A percentile compares a stretch with the other conserved stretches of the same genome.
Evolutionary conservation across 1,139 yeast genomes (phyloP).

Genomic region (Starmera stellimalicola): DNA sequence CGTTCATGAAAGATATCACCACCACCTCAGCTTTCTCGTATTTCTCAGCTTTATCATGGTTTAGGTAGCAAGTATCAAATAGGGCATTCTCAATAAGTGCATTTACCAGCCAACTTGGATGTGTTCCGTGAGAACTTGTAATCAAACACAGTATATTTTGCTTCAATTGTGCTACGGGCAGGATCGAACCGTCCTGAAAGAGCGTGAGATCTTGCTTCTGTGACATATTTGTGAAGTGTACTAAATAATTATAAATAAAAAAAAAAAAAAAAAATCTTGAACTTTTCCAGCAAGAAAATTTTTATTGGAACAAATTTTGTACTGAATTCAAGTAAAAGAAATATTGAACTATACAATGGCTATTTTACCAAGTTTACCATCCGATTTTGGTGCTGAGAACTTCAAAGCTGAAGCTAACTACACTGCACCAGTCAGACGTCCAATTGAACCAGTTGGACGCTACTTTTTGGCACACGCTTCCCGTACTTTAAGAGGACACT

Average conservation of each 20-base stretch:
- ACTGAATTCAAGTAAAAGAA: background rate
- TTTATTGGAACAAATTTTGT: background rate
- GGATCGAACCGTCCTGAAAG: conserved; percentile 43
- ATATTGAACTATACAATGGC: conserved; percentile 15
- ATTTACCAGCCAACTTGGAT: conserved; percentile 57
- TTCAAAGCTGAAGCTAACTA: conserved; percentile 44
- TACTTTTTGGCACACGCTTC: conserved; percentile 94
- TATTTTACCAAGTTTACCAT: conserved; percentile 25
- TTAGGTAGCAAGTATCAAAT: conserved; percentile 17
- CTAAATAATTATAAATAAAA: background rate
- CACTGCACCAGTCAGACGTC: conserved; percentile 69
- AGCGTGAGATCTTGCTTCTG: conserved; percentile 55
- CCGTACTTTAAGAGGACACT: conserved; percentile 91
- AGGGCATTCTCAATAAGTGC: conserved; percentile 25
- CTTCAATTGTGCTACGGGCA: conserved; percentile 24
- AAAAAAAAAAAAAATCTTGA: conserved; percentile 1
- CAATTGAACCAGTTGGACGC: conserved; percentile 95
- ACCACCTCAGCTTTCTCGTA: conserved; percentile 22
- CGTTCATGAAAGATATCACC: conserved; percentile 35
- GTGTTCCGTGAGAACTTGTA: conserved; percentile 51
- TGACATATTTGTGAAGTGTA: conserved; percentile 10
- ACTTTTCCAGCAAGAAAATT: conserved; percentile 2
- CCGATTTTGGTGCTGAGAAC: conserved; percentile 34
- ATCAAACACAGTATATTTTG: conserved; percentile 33
- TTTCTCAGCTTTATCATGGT: conserved; percentile 12